These are phyloP conservation scores for Scutellaria galericulata DNA, from an alignment of 257 asterid species.

Conservation along the genomic window DNA sequence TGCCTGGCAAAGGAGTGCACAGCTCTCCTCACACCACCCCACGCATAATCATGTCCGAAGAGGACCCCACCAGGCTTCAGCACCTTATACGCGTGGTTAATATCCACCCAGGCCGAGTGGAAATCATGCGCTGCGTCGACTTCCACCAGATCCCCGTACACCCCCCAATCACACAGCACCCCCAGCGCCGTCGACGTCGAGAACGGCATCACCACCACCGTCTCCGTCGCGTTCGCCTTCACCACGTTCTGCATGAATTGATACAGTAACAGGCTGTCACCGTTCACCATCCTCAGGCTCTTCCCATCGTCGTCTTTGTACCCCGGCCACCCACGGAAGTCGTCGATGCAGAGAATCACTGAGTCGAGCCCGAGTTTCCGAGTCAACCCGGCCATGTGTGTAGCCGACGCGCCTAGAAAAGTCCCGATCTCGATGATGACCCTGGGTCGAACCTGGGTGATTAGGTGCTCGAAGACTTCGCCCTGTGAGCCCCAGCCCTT, in stretches of 20 bases:
- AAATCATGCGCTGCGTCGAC: constrained; percentile 67
- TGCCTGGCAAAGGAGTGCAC: constrained; percentile 58
- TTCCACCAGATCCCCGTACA: constrained; percentile 55
- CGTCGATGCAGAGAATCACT: constrained; percentile 63
- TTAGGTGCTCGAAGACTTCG: constrained; percentile 58
- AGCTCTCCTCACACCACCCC: constrained; percentile 61
- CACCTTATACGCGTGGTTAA: constrained; percentile 54
- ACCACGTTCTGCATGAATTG: constrained; percentile 74
- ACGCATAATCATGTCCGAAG: constrained; percentile 63
- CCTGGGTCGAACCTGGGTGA: constrained; percentile 48
- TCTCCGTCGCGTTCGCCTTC: constrained; percentile 44
- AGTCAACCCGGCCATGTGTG: constrained; percentile 58
- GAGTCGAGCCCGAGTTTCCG: constrained; percentile 46
- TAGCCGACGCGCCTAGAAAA: constrained; percentile 70
- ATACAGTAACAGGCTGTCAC: constrained; percentile 51
- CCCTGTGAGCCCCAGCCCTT: constrained; percentile 74
- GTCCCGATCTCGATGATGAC: constrained; percentile 68
- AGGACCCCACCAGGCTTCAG: constrained; percentile 58
- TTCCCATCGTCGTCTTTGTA: constrained; percentile 44
- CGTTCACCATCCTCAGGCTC: constrained; percentile 56
- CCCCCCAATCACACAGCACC: constrained; percentile 63
- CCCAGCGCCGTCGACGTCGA: constrained; percentile 53
- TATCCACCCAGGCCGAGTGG: constrained; percentile 63
- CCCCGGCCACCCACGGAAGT: constrained; percentile 77
- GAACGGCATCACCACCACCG: constrained; percentile 48